Evolutionary conservation across 225 moss, liverwort and hornwort genomes (phyloP).

Genomic region (Sphagnum tenellum): DNA sequence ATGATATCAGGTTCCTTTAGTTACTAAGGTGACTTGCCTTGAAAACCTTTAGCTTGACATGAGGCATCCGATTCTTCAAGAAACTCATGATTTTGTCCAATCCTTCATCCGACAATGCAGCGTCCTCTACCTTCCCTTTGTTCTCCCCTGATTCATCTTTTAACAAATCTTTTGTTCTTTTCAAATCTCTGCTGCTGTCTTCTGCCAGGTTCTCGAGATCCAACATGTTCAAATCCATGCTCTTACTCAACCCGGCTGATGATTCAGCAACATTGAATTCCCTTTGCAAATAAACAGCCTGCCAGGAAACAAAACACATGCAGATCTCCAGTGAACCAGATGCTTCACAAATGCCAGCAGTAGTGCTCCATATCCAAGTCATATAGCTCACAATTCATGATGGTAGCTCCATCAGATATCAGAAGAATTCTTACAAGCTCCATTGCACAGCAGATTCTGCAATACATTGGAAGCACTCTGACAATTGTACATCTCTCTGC

Average conservation of each 20-base stretch:
- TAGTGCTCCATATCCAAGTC: no score
- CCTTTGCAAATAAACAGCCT: slow-evolving; percentile 97
- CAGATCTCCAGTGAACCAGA: no score
- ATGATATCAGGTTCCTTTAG: no score
- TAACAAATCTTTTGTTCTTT: slow-evolving; percentile 36
- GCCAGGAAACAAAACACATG: slow-evolving; percentile 3
- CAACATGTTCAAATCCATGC: slow-evolving; percentile 43
- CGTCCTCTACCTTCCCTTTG: slow-evolving; percentile 62
- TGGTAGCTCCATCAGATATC: no score
- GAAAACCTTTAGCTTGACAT: slow-evolving; percentile 85
- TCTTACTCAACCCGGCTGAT: slow-evolving; percentile 45
- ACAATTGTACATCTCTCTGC: no score
- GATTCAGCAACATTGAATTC: slow-evolving; percentile 72
- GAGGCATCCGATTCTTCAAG: slow-evolving; percentile 94
- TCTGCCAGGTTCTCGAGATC: slow-evolving; percentile 45
- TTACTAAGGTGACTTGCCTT: slow-evolving; percentile 21
- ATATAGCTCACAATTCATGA: no score
- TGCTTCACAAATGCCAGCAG: no score
- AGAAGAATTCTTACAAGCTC: no score
- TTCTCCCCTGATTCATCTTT: slow-evolving; percentile 43
- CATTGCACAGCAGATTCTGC: no score
- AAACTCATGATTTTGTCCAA: slow-evolving; percentile 92
- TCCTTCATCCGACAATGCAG: slow-evolving; percentile 80
- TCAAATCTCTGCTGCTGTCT: slow-evolving; percentile 28
- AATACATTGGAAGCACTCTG: no score